A percentile compares a stretch with the other conserved stretches of the same genome.
Evolutionary conservation across 2,329 filamentous ascomycete genomes (phyloP).

Genomic region (Dryadomyces sulphureus): DNA sequence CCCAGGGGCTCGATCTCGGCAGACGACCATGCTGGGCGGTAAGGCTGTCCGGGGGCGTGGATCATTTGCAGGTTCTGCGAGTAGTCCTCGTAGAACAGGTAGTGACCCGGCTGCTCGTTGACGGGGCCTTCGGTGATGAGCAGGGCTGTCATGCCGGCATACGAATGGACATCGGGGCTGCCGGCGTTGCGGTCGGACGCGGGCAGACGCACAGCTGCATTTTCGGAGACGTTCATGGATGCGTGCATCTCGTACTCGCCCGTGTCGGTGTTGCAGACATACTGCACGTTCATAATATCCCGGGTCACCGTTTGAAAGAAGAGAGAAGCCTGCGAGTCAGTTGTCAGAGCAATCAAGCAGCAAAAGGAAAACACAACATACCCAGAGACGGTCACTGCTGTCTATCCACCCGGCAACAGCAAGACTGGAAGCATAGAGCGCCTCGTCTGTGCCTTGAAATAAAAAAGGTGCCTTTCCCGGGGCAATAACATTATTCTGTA

Average conservation of each 20-base stretch:
- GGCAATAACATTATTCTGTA: neutral
- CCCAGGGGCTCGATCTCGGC: neutral
- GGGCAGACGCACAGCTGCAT: neutral
- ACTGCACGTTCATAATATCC: neutral
- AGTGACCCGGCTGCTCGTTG: neutral
- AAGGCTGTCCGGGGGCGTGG: neutral
- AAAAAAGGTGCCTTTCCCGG: neutral
- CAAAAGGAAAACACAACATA: neutral
- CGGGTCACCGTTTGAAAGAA: neutral
- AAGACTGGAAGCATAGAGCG: neutral
- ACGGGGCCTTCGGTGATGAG: neutral
- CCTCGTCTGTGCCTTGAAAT: neutral
- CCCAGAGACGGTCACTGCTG: neutral
- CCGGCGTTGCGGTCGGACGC: neutral
- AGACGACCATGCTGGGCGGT: neutral
- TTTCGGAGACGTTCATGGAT: neutral
- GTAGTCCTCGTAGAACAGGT: slow-evolving; percentile 1
- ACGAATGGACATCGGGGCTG: neutral
- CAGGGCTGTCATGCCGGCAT: neutral
- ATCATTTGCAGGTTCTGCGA: neutral
- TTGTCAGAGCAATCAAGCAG: neutral
- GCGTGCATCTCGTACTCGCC: slow-evolving; percentile 1
- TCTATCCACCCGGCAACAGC: slow-evolving; percentile 1
- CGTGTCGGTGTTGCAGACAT: neutral
- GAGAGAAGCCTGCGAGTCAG: neutral